Base-by-base conservation (phyloP, 805 yeast genomes). In the Zygosaccharomyces siamensis region DNA sequence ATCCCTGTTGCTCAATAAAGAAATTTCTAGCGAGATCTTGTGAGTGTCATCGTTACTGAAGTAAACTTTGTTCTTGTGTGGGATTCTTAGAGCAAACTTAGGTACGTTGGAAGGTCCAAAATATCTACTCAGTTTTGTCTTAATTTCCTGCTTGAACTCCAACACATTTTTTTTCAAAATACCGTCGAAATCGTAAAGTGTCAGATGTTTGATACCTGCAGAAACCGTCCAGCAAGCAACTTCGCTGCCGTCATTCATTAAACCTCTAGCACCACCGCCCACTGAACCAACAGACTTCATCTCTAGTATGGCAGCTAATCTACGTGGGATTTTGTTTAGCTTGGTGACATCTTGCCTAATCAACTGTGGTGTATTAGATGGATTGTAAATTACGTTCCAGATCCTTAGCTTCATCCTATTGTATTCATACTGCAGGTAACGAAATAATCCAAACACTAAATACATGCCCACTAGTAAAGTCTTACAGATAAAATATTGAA, bases 141-240 rank as follows among this genome's bases (percentile, higher is more conserved):
- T 66, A 40, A 89, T 69, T 20, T 80, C 76, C 24, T 76, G 72
- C 51, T 81, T 75, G 49, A 86, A 71, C 35, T 79, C 81, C 24
- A 80, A 74, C 12, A 80, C 69, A 50, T 78, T 68, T 43, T 72
- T 71, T 55, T 81, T 80, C 44, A 88, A 71, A 2, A 76, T 68
- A 1, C 97, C 97, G 48, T 79, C 81, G 60, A 77, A 77, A 67
- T 93, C 98, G 70, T 88, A 92, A 38, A 93, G 72, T 3, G 85
- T 74, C 51, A 92, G 72, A 50, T 73, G 70, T 36, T 81, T 80
- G 43, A 89, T 79, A 1, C 97, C 97, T n/a, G 92, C 81, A 30
- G 95, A 84, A n/a, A 88, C 66, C 35, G 89, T 77, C 99, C 99
- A 93, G 5, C 93, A 82, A 1, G 81, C 76, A 32, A 90, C 54